Evolutionary conservation across 2,329 filamentous ascomycete genomes (phyloP), one percentile per base, ranked within the genome.

Genomic region (Clarireedia sp.): DNA sequence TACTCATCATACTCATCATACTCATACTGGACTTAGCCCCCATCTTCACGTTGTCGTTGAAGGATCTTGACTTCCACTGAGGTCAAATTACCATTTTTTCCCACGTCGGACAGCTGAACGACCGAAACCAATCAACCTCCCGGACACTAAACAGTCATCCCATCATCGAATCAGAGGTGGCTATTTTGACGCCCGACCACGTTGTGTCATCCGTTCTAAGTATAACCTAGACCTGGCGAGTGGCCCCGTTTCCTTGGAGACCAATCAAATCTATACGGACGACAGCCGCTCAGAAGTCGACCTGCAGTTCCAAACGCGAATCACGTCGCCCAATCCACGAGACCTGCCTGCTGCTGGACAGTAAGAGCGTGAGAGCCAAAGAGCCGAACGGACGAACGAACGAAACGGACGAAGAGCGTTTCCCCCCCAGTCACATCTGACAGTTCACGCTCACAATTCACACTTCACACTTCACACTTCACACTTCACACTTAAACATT

Each of bases 281-380:
- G 57, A 33, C 59, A 61, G 48, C 57, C 58, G 60, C 59, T 57
- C 52, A 54, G 21, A 54, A 59, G 58, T 52, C 41, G 59, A 54
- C 54, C 61, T 64, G 60, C 64, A 66, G 54, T 57, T 52, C 53
- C 50, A 63, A 58, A 62, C 63, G 60, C 64, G 62, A 63, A 64
- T 64, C 62, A 64, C 64, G 56, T 54, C 43, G 36, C 14, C n/a
- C 36, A 29, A 46, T 29, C n/a, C 24, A 45, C 10, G 29, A 33
- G 29, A 33, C 29, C 17, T 41, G 38, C 38, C 4, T 41, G 38
- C 38, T 41, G 38, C 17, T 41, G 17, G 38, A 33, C 29, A 33
- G 29, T 14, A 4, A 33, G 29, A 33, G 29, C 10, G 24, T 26
- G 8, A 26, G 24, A 26, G 6, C 24, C 24, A 26, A 26, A 26